These are phyloP conservation scores for Pestalotiopsis fici DNA, from an alignment of 2,329 filamentous ascomycete genomes.

Conservation along the genomic window DNA sequence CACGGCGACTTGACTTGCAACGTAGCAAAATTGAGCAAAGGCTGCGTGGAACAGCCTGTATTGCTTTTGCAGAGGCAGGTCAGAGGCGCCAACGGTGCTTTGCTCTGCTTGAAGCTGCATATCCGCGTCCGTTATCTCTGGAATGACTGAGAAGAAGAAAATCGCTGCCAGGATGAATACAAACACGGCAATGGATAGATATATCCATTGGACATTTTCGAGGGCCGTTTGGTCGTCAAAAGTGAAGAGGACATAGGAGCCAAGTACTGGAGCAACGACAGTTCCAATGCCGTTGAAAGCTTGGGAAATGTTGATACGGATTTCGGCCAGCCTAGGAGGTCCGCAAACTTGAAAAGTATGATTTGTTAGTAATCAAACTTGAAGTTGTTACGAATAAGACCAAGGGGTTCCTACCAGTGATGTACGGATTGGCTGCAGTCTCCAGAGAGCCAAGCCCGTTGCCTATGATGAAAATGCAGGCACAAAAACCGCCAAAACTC, in stretches of 20 bases:
- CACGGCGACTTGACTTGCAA: slow-evolving; percentile 58
- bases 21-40: slow-evolving; percentile 64
- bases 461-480: slow-evolving; percentile 50
- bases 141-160: slow-evolving; percentile 56
- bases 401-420: neutral
- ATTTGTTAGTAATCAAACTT: no score
- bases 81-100: slow-evolving; percentile 39
- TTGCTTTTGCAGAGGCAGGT: slow-evolving; percentile 57
- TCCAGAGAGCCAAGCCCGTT: slow-evolving; percentile 50
- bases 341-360: slow-evolving; percentile 50
- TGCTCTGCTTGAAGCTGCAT: slow-evolving; percentile 53
- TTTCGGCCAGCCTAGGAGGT: slow-evolving; percentile 58
- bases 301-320: slow-evolving; percentile 60
- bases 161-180: slow-evolving; percentile 56
- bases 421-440: slow-evolving; percentile 57
- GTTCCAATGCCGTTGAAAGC: slow-evolving; percentile 60
- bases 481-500: slow-evolving; percentile 62
- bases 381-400: no score
- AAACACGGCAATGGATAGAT: slow-evolving; percentile 63
- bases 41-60: slow-evolving; percentile 63
- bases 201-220: slow-evolving; percentile 64
- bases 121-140: slow-evolving; percentile 61
- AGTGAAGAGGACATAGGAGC: slow-evolving; percentile 62
- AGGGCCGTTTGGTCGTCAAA: slow-evolving; percentile 49
- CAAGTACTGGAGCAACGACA: slow-evolving; percentile 59